Evolutionary conservation across 345 rosid species (phyloP), one percentile per base, ranked within the genome.

Genomic region (Eucalyptus polyanthemos): DNA sequence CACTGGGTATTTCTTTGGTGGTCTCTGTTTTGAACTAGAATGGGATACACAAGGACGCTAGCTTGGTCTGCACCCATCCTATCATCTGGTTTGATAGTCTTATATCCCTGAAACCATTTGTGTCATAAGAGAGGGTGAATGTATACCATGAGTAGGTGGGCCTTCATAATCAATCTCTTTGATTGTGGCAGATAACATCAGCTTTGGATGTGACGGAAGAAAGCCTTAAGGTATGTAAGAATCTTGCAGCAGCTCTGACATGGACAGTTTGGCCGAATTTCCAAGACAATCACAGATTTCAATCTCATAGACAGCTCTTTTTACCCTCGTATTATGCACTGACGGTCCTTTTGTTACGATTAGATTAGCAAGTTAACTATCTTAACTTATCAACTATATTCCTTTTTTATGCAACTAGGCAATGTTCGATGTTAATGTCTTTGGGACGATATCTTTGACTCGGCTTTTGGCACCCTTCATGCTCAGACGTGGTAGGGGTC

Each of bases 381-480:
- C 40, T 60, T 56, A 27, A 24, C 60, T 62, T 29, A 47, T 51
- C 51, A 50, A 24, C 88, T 76, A 54, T 86, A 51, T n/a, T 54
- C 45, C 44, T 86, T 54, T 91, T 49, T 85, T 83, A 62, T 94
- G 50, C 88, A 60, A 89, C 87, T 90, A 97, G 99, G 97, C 95
- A 87, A 96, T 97, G 27, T 94, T 97, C 51, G 89, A 94, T 89
- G 94, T 97, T 90, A 97, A 97, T 91, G 99, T 97, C 88, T 89
- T 97, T 81, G 99, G 99, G 89, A 95, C 99, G 49, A 92, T 97
- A 92, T 93, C 97, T 91, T 96, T 97, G 54, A 97, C 98, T 89
- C 94, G 93, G 91, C 94, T 96, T 86, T 90, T 97, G 94, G 93
- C 95, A 91, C 95, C 98, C 60, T 94, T 87, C 86, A 97, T 97